Evolutionary conservation across 495 filamentous ascomycete genomes (phyloP).

Genomic region (Echria macrotheca): DNA sequence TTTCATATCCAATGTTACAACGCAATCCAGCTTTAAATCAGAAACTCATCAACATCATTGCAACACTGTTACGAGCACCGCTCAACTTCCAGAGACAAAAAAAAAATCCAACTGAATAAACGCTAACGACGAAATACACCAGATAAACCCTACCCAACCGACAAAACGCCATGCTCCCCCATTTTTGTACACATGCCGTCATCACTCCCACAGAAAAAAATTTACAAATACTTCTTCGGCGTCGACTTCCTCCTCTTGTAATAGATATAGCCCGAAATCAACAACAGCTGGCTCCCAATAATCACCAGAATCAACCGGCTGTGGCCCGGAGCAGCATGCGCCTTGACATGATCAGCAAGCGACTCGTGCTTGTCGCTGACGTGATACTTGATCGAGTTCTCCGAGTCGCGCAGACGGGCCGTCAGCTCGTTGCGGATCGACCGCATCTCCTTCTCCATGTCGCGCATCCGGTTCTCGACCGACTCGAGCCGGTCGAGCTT

Average conservation of each 20-base stretch:
- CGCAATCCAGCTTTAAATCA: too few relatives aligned
- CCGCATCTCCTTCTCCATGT: conserved; percentile 64
- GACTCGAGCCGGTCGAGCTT: conserved; percentile 36
- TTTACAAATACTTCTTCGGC: conserved; percentile 88
- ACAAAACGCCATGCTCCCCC: conserved; percentile 5
- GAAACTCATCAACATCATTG: too few relatives aligned
- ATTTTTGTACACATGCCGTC: conserved; percentile 11
- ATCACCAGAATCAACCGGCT: conserved; percentile 68
- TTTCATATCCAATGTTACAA: too few relatives aligned
- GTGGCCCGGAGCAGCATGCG: conserved; percentile 57
- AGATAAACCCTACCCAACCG: too few relatives aligned
- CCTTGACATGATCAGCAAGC: conserved; percentile 53
- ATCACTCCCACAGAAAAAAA: conserved; percentile 7
- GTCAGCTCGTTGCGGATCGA: conserved; percentile 41
- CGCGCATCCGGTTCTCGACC: conserved; percentile 47
- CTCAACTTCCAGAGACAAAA: too few relatives aligned
- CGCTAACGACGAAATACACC: too few relatives aligned
- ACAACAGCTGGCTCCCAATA: conserved; percentile 67
- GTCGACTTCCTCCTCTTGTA: conserved; percentile 77
- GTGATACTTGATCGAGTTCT: conserved; percentile 65
- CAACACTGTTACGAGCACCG: too few relatives aligned
- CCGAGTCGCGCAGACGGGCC: conserved; percentile 58
- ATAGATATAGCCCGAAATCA: conserved; percentile 62
- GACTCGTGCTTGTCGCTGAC: conserved; percentile 67
- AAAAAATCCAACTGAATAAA: too few relatives aligned